These are phyloP conservation scores for Cercospora sp. DNA, from an alignment of 2,329 filamentous ascomycete species.

Conservation along the genomic window DNA sequence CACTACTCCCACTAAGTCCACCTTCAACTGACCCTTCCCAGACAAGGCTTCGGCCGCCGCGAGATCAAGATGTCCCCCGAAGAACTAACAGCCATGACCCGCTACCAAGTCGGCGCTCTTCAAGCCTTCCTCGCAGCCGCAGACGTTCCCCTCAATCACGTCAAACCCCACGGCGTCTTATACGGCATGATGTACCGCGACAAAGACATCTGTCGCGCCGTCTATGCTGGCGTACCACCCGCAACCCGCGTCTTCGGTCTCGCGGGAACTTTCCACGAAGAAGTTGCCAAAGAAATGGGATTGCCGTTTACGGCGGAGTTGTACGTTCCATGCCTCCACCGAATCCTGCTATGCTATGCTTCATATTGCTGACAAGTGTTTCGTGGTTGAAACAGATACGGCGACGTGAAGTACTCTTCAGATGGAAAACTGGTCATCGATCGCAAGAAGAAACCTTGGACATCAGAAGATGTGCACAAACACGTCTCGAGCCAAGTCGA, in stretches of 20 bases:
- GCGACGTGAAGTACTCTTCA: slow-evolving; percentile 57
- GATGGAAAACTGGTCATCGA: slow-evolving; percentile 57
- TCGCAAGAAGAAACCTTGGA: slow-evolving; percentile 58
- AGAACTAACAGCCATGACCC: slow-evolving; percentile 48
- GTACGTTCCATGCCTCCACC: background rate
- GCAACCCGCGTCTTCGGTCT: slow-evolving; percentile 56
- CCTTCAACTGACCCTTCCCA: background rate
- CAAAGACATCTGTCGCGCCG: slow-evolving; percentile 53
- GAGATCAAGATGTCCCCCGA: slow-evolving; percentile 56
- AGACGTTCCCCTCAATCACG: slow-evolving; percentile 57
- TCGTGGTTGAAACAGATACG: slow-evolving; percentile 40
- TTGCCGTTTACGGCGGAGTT: slow-evolving; percentile 57
- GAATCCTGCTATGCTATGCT: background rate
- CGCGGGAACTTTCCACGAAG: slow-evolving; percentile 56
- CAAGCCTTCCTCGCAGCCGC: slow-evolving; percentile 61
- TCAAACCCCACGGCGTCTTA: slow-evolving; percentile 57
- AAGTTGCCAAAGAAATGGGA: slow-evolving; percentile 54
- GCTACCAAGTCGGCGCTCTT: slow-evolving; percentile 65
- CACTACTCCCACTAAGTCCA: too few species aligned
- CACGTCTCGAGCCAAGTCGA: slow-evolving; percentile 46
- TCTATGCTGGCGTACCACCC: slow-evolving; percentile 54
- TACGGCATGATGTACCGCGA: slow-evolving; percentile 58
- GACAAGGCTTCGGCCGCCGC: slow-evolving; percentile 62
- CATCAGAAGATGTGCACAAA: slow-evolving; percentile 43
- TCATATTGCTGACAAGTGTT: background rate